phyloP scores from a whole-genome alignment of 208 protist species.

The Acanthamoeba healyi region DNA sequence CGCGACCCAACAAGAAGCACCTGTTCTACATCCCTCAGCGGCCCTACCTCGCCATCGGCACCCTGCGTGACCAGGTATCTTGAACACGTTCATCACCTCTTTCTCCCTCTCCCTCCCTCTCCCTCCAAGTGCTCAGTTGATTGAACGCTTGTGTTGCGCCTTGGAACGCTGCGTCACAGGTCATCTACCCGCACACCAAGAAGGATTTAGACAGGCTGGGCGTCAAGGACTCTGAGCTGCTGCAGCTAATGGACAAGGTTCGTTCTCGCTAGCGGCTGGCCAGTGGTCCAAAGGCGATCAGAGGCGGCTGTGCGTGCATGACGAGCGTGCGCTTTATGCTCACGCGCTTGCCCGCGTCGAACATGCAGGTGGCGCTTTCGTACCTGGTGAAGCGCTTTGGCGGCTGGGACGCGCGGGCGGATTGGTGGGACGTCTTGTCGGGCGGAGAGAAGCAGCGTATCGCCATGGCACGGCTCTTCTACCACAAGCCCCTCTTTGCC shows the following conservation, averaged over 20 bases:
- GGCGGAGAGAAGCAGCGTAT: slow-evolving; percentile 89
- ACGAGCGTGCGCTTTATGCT: no score
- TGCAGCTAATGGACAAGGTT: slow-evolving; percentile 31
- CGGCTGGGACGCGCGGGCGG: slow-evolving; percentile 78
- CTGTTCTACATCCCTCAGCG: slow-evolving; percentile 82
- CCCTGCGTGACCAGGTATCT: neutral
- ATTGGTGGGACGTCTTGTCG: slow-evolving; percentile 85
- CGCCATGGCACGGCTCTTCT: slow-evolving; percentile 88
- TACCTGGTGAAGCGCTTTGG: slow-evolving; percentile 79
- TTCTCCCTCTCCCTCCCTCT: neutral
- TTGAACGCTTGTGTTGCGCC: neutral
- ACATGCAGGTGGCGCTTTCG: slow-evolving; percentile 52
- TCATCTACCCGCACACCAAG: slow-evolving; percentile 76
- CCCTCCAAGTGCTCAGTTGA: neutral
- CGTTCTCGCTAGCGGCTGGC: neutral
- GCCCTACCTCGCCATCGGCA: slow-evolving; percentile 76
- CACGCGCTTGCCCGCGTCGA: neutral
- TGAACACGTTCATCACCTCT: neutral
- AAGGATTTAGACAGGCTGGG: slow-evolving; percentile 22
- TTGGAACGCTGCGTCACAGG: neutral
- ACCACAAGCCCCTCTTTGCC: slow-evolving; percentile 87
- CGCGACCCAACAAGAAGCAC: neutral
- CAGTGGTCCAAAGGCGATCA: no score
- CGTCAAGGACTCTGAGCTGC: slow-evolving; percentile 51
- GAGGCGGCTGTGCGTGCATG: no score